Percentiles rank a stretch among this genome's conserved stretches.
Evolutionary conservation across 257 asterid genomes (phyloP).

Genomic region (Nemophila menziesii): DNA sequence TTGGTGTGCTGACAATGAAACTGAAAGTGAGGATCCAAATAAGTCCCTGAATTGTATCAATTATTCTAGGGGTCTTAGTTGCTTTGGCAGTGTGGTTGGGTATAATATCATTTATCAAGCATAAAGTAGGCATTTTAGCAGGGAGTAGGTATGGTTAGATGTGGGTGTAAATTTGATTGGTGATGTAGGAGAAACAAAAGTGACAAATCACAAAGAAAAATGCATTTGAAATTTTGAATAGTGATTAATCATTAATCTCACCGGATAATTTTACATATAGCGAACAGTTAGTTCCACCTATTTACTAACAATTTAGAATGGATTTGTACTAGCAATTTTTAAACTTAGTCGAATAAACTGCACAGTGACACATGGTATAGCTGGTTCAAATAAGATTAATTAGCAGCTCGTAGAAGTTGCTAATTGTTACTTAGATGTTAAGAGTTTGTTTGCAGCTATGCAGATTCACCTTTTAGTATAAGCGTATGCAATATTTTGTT

Average conservation of each 20-base stretch:
- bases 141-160: background rate
- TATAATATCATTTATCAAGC: background rate
- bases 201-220: background rate
- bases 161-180: background rate
- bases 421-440: background rate
- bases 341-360: background rate
- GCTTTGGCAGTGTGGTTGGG: background rate
- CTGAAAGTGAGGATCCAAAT: background rate
- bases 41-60: background rate
- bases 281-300: background rate
- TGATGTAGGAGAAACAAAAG: background rate
- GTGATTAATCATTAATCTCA: background rate
- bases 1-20: background rate
- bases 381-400: background rate
- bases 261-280: background rate
- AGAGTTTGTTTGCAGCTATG: background rate
- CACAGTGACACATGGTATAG: background rate
- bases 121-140: background rate
- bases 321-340: background rate
- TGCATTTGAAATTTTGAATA: background rate
- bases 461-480: background rate
- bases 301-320: background rate
- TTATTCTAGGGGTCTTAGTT: background rate
- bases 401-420: background rate
- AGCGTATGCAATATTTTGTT: background rate